Base-by-base conservation (phyloP, 2,329 filamentous ascomycete genomes). In the Fusarium virguliforme region DNA sequence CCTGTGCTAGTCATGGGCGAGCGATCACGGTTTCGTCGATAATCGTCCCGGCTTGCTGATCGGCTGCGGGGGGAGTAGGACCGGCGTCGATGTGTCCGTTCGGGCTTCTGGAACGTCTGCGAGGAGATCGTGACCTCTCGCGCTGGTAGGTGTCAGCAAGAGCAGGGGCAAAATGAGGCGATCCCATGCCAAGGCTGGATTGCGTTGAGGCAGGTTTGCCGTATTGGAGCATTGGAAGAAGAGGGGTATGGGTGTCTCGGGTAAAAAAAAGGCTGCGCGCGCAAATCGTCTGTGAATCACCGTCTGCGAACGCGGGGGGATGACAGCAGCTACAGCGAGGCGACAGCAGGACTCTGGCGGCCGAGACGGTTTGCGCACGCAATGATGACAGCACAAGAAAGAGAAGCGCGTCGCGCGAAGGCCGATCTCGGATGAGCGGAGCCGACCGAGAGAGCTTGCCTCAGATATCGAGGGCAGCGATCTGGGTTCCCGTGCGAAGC, bases 1-100 rank as follows among this genome's bases (percentile, higher is more conserved):
- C 89, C 91, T 83, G 91, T 87, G 80, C 87, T 91, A 85, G 91
- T 92, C 91, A 97, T 95, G 84, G 94, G 94, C 83, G 92, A 96
- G 81, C 93, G 92, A 82, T 87, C 92, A 88, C 81, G 91, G 79
- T 85, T 87, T 82, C 91, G 90, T 80, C 92, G 91, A 80, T 92
- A 92, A 76, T 94, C 91, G 85, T 92, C 91, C 82, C 90, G 88
- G 82, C 92, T 94, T 67, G 79, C 80, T 81, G 92, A 95, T 81
- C 92, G 91, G 84, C 90, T 93, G 78, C 92, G 91, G 70, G 92
- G 91, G 67, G 92, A 94, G 81, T 92, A 94, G 58, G 92, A 95
- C 75, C 92, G 91, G 79, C 92, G 92, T 79, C 88, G 89, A 79
- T 88, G 84, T 70, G 87, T 85, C 70, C 87, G 90, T 79, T 90